Base-by-base conservation (phyloP, 257 asterid genomes). In the Gentiana macrophylla region DNA sequence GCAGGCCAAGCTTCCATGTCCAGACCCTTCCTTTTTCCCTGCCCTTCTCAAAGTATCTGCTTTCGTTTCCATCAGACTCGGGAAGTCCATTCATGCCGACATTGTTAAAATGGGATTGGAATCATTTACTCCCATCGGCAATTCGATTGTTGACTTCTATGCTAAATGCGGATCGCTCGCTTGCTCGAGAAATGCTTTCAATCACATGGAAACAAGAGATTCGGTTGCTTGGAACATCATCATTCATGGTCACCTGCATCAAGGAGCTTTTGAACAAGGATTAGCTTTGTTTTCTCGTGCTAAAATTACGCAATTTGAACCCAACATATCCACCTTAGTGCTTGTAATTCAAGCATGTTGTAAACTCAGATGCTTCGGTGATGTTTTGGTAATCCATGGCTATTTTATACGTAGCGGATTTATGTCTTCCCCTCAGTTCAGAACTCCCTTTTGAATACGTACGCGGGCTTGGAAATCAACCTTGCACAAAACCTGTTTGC, bases 151-250 rank as follows among this genome's bases (percentile, higher is more conserved):
- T 62, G 84, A 89, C 67, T 86, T 81, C 56, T 89, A 89, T 57
- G 65, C 80, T 24, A 89, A 89, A 74, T 76, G 83, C 43, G 88
- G 93, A 55, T 66, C 44, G 35, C 71, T 80, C 61, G 50, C 43
- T 68, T 80, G 79, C 65, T 74, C 95, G 5, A 11, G 59, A 51
- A 41, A 59, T 54, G 73, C 67, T 72, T 86, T 89, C 67, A 50
- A 72, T 48, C 58, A 72, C 79, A 71, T 77, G 83, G 50, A 15
- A 59, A 41, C 52, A 8, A 73, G 66, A 65, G 97, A 86, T 66
- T 81, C 93, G 5, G 86, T 89, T 65, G 81, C 97, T 2, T 86
- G 97, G 97, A 89, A 89, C 76, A 82, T 80, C 59, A 69, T 86
- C 65, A 76, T 89, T 70, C 84, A 75, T 35, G 89, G 75, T 36